Conservation (phyloP, 805 yeast species). For the Candida suzukii region DNA sequence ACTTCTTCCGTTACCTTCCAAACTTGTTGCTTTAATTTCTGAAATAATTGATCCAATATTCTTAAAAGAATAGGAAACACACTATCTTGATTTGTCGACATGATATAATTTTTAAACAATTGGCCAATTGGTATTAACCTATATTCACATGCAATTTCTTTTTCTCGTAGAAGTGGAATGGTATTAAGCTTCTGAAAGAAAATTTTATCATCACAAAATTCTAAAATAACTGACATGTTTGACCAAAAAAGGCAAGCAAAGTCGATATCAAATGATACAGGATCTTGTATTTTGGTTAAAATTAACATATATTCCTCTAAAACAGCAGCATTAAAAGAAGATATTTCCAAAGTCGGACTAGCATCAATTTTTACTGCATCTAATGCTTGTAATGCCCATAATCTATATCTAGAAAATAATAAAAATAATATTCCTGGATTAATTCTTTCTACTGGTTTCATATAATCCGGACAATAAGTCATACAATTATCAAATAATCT, state of each 20-base stretch:
- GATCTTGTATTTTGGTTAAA: conserved; percentile 46
- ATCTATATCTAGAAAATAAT: conserved; percentile 43
- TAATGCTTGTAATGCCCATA: conserved; percentile 27
- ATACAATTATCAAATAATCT: conserved; percentile 20
- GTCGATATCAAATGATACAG: conserved; percentile 35
- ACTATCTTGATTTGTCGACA: conserved; percentile 35
- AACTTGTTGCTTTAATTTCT: conserved; percentile 34
- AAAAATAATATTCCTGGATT: conserved; percentile 49
- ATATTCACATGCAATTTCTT: conserved; percentile 10
- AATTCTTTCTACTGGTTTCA: conserved; percentile 8
- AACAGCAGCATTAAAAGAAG: conserved; percentile 34
- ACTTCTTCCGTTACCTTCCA: conserved; percentile 35
- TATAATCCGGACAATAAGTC: conserved; percentile 7
- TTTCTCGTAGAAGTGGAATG: conserved; percentile 11
- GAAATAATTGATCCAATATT: conserved; percentile 39
- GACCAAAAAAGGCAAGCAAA: conserved; percentile 43
- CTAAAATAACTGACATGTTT: conserved; percentile 28
- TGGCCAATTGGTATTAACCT: background rate
- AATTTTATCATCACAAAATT: conserved; percentile 26
- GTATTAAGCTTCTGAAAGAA: conserved; percentile 21
- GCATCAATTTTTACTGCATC: too few relatives aligned
- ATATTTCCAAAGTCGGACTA: too few relatives aligned
- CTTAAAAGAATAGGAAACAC: conserved; percentile 53
- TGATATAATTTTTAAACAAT: conserved; percentile 38
- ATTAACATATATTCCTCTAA: conserved; percentile 52